Evolutionary conservation across 176 grass and related monocot genomes (phyloP), one percentile per base, ranked within the genome.

Genomic region (Alloteropsis semialata): DNA sequence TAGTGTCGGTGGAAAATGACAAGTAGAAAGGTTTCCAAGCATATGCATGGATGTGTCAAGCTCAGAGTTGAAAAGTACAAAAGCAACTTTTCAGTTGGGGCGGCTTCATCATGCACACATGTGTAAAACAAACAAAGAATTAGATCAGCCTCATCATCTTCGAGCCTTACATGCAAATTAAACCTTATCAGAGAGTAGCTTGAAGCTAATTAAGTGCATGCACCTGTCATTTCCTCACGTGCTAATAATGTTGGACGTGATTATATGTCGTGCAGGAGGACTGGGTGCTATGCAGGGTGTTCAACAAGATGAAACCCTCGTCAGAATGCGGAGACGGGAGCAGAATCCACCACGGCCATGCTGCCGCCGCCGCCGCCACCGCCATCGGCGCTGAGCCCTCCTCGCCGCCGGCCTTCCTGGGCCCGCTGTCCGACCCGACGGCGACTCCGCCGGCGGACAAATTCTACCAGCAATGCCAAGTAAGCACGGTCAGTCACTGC

Each of bases 281-380:
- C 43, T 95, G 93, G 93, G 87, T 95, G 41, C 78, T 95, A 9
- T 92, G 93, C 36, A 87, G 90, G 50, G 93, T 95, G 59, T 90
- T 92, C 56, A 41, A 95, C 85, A 95, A 92, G 74, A 72, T 10
- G 13, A 88, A 87, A 71, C 66, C 62, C 28, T 69, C 27, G 5
- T 29, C 72, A 44, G 80, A 84, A 38, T 14, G 27, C 5, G 74
- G 77, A 67, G 65, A 82, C 8, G 56, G 60, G 3, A 29, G 63
- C 21, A n/a, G 10, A 49, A 39, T 28, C 73, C 22, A 38, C 16
- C 46, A 63, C 15, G 39, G 39, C 37, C 34, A 42, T 27, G 33
- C 21, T 33, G 11, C 60, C 59, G 22, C 27, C 78, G 30, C 59
- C 34, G 6, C 38, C 28, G 8, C 24, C 78, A 24, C 59, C 34